These are phyloP conservation scores for Ustilago vetiveriae DNA, from an alignment of 1,284 basidiomycete species.

Conservation along the genomic window DNA sequence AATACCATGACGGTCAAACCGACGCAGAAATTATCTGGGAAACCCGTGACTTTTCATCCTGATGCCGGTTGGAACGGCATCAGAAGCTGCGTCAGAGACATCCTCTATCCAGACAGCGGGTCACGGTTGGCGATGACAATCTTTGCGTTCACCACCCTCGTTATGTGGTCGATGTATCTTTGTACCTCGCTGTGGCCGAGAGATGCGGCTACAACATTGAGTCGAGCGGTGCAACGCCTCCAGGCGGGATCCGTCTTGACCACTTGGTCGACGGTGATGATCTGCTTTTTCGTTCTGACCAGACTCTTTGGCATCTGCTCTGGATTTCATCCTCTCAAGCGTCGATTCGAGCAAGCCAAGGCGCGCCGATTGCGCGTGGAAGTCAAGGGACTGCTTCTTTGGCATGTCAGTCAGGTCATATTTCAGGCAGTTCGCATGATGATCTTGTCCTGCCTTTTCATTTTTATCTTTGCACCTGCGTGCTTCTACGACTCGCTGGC, in stretches of 20 bases:
- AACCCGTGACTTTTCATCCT: too few species aligned
- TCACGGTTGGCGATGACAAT: constrained; percentile 1
- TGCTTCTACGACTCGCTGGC: too few species aligned
- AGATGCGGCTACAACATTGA: not conserved
- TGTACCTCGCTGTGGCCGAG: not conserved
- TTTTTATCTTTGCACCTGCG: too few species aligned
- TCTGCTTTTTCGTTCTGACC: not conserved
- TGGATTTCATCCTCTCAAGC: constrained; percentile 18
- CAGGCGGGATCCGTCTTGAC: not conserved
- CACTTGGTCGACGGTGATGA: not conserved
- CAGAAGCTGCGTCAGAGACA: not conserved
- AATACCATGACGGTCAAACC: not conserved
- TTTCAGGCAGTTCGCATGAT: constrained; percentile 1
- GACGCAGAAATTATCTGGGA: too few species aligned
- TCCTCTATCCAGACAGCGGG: constrained; percentile 1
- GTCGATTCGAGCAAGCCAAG: constrained; percentile 12
- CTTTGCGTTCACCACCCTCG: constrained; percentile 7
- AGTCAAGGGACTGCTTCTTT: constrained; percentile 2
- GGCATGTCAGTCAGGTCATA: constrained; percentile 13
- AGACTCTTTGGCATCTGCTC: constrained; percentile 1
- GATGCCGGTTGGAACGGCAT: too few species aligned
- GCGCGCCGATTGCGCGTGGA: constrained; percentile 20
- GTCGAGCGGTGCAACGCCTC: not conserved
- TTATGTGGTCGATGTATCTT: constrained; percentile 11
- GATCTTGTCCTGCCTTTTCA: not conserved